Evolutionary conservation across 768 basidiomycete species (phyloP), one percentile per base, ranked within the genome.

Genomic region (Dacryopinax primogenitus): DNA sequence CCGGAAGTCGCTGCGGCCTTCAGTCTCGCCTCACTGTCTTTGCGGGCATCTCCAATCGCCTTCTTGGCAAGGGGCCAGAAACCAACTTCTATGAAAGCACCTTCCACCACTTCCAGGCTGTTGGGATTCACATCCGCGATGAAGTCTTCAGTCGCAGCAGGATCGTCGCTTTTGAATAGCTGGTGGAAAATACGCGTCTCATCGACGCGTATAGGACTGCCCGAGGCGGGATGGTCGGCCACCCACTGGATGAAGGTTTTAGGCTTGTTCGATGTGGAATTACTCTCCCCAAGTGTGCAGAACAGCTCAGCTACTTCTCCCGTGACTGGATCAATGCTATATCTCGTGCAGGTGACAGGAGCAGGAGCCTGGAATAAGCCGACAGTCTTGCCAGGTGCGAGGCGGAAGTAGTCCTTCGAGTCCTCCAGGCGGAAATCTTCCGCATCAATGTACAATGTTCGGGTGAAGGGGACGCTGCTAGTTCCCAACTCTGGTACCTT

Each of bases 231-330:
- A 73, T 93, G 88, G 72, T 90, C 87, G 28, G 90, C 92, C 15
- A 99, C 91, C 95, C 95, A 99, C 72, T 98, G 95, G 70, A 98
- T 92, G 76, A 85, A 97, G 33, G 92, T 85, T 73, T 95, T 97
- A 13, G 90, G 88, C 74, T 95, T 97, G 75, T 83, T 68, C 15
- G 65, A 64, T 30, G 65, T 84, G 16, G 77, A 71, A 37, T 72
- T 71, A 7, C 69, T 67, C 66, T 90, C 84, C 74, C 97, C 93
- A 33, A 92, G 76, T 63, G 79, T 81, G 74, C 87, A 90, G 62
- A 87, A 74, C 63, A 99, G 82, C 74, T 95, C 92, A 2, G 79
- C 79, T 4, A 96, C 87, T 63, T 84, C 77, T 26, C 92, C 90
- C 0, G 85, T 85, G 1, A 74, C 71, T 1, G 86, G 79, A 74